phyloP scores from a whole-genome alignment of 306 rosid species.

The Pueraria montana region DNA sequence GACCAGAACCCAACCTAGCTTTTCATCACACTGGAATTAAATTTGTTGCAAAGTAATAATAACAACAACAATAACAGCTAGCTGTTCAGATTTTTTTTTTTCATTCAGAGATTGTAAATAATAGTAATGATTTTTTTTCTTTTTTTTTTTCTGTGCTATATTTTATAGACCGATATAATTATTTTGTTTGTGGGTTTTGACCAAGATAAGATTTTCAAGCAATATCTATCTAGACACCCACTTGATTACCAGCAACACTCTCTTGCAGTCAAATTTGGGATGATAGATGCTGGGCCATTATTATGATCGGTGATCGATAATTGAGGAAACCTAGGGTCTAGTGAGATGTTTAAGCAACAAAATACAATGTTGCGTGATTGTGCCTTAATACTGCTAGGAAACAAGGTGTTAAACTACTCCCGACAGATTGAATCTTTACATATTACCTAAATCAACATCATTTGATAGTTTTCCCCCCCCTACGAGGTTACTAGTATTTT shows the following conservation, averaged over 20 bases:
- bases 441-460: slow-evolving; percentile 43
- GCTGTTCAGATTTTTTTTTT: slow-evolving; percentile 27
- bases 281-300: slow-evolving; percentile 41
- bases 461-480: neutral
- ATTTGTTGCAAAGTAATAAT: slow-evolving; percentile 12
- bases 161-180: slow-evolving; percentile 28
- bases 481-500: too few relatives aligned
- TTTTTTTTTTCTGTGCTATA: neutral
- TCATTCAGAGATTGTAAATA: slow-evolving; percentile 38
- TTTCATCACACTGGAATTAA: slow-evolving; percentile 38
- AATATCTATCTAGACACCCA: slow-evolving; percentile 27
- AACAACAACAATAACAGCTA: slow-evolving; percentile 25
- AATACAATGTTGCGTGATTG: slow-evolving; percentile 45
- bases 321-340: slow-evolving; percentile 48
- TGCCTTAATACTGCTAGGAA: slow-evolving; percentile 37
- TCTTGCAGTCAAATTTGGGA: slow-evolving; percentile 39
- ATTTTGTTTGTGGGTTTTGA: slow-evolving; percentile 30
- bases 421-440: slow-evolving; percentile 55
- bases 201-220: slow-evolving; percentile 30
- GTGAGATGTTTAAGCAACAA: slow-evolving; percentile 29
- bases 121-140: neutral
- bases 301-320: slow-evolving; percentile 48
- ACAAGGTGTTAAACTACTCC: slow-evolving; percentile 47
- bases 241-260: slow-evolving; percentile 19
- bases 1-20: slow-evolving; percentile 17